Evolutionary conservation across 352 stramenopile species (phyloP), one percentile per base, ranked within the genome.

Genomic region (Globisporangium irregulare): DNA sequence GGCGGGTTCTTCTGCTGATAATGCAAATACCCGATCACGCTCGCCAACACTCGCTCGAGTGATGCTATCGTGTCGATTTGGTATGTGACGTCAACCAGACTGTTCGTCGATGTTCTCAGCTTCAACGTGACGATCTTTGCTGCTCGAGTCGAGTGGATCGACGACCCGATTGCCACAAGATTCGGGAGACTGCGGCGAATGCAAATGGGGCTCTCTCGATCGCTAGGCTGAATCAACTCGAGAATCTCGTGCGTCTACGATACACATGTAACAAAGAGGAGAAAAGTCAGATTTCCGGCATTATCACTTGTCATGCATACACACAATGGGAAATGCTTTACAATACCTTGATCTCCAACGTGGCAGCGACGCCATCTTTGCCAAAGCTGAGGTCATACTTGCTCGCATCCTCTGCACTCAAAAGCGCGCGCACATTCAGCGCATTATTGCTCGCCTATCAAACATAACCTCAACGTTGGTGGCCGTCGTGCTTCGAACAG

Each of bases 291-390:
- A 32, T 15, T 32, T 54, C 3, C 62, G 1, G 59, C 25, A 22
- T 55, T 18, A 12, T 50, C 4, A 56, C n/a, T 51, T 22, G 46
- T 27, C 20, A 41, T 34, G 41, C 4, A 50, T 6, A 50, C 41
- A 50, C 15, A 50, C 41, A 27, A 64, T 4, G 27, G 15, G 18
- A 57, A 29, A 34, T 4, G 9, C 12, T 53, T 24, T 14, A 34
- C 29, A 65, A 3, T 71, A 91, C 84, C 73, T 91, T 91, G 2
- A 91, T 62, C 4, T 89, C 71, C 29, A 91, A 57, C n/a, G 72
- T 84, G 34, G 82, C 85, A 59, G 73, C 58, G 9, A 93, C 61
- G 18, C 87, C 87, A 67, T 93, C 82, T 20, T 88, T 89, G 10
- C 80, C 77, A 54, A 91, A 89, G 34, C 78, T 56, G 34, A 93